Percentiles rank a stretch among this genome's conserved stretches.
These are phyloP conservation scores for Bryoerythrophyllum caledonicum DNA, from an alignment of 225 moss, liverwort and hornwort species.

Conservation along the genomic window DNA sequence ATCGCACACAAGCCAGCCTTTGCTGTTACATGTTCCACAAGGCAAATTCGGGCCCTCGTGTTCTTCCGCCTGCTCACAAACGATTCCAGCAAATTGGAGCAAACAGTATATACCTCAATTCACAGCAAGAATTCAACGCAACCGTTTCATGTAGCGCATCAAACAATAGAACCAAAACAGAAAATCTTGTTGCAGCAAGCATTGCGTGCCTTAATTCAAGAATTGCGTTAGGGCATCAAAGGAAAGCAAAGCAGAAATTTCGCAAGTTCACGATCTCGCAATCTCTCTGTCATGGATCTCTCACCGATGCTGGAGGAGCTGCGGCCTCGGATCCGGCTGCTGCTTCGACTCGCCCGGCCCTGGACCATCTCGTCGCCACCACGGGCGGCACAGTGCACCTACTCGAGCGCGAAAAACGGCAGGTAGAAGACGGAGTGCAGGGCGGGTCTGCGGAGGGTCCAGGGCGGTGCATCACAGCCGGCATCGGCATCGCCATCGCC, in stretches of 20 bases:
- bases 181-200: too few species aligned
- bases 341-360: background rate
- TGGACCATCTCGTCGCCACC: background rate
- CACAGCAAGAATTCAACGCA: background rate
- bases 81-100: background rate
- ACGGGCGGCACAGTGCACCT: background rate
- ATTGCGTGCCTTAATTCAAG: background rate
- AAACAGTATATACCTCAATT: background rate
- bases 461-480: background rate
- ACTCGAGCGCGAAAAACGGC: background rate
- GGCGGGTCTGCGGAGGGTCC: background rate
- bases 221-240: background rate
- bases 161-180: background rate
- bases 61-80: constrained; percentile 32
- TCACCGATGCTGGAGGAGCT: constrained; percentile 8
- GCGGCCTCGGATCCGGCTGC: constrained; percentile 12
- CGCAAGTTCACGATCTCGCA: too few species aligned
- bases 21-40: constrained; percentile 35
- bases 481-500: constrained; percentile 3
- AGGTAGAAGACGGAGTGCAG: background rate
- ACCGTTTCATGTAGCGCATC: background rate
- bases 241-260: background rate
- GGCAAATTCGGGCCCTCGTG: constrained; percentile 28
- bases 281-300: background rate
- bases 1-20: constrained; percentile 41